Conservation (phyloP, 2,329 filamentous ascomycete species). For the Colletotrichum liaoningense region DNA sequence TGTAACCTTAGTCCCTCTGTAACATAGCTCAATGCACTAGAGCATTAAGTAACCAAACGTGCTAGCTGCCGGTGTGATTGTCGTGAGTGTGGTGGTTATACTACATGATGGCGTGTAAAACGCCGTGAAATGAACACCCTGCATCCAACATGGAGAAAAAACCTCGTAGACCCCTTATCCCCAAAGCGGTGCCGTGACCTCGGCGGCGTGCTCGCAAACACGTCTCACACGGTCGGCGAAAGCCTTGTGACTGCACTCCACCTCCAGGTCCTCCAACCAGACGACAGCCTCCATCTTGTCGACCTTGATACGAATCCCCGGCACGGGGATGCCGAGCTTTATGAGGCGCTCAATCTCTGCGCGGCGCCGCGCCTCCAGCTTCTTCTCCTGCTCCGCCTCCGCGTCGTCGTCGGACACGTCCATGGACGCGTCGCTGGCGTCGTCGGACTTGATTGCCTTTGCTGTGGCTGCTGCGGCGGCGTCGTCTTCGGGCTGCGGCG, state of each 20-base stretch:
- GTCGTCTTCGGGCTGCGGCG: constrained; percentile 42
- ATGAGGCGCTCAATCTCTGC: constrained; percentile 83
- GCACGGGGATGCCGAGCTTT: constrained; percentile 87
- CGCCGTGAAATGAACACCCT: not conserved
- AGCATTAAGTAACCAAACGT: constrained; percentile 19
- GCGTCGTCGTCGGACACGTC: constrained; percentile 38
- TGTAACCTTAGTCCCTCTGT: constrained; percentile 37
- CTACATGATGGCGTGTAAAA: constrained; percentile 2
- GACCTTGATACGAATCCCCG: constrained; percentile 86
- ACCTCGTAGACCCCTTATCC: constrained; percentile 44
- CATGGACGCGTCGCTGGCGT: constrained; percentile 38
- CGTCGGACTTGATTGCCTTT: constrained; percentile 45
- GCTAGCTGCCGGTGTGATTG: not conserved
- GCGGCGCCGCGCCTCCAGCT: constrained; percentile 66
- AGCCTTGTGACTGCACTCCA: constrained; percentile 84
- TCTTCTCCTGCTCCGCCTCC: constrained; percentile 48
- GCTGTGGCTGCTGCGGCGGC: constrained; percentile 9
- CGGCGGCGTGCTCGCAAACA: constrained; percentile 89
- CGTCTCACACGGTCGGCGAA: constrained; percentile 87
- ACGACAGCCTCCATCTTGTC: constrained; percentile 90
- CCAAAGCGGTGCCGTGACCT: constrained; percentile 84
- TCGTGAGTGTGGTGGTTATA: constrained; percentile 26
- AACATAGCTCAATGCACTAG: constrained; percentile 36
- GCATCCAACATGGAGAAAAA: not conserved
- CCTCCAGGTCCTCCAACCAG: constrained; percentile 91